Evolutionary conservation across 306 rosid genomes (phyloP).

Genomic region (Cyclanthera cordifolia): DNA sequence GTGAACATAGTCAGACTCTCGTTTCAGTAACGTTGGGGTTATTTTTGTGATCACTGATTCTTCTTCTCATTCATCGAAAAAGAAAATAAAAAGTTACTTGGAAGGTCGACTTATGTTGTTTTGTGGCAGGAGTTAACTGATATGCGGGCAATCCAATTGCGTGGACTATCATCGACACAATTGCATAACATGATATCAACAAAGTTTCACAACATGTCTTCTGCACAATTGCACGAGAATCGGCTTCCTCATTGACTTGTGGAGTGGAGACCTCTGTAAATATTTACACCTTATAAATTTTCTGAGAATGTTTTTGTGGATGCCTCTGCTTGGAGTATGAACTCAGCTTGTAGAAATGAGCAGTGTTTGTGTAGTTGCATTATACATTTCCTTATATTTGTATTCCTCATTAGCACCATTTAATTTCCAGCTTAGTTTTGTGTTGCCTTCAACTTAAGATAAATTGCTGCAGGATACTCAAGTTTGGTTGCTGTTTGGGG

Average conservation of each 20-base stretch:
- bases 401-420: background rate
- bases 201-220: constrained; percentile 6
- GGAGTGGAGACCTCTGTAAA: constrained; percentile 5
- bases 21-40: background rate
- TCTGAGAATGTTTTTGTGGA: background rate
- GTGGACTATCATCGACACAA: constrained; percentile 11
- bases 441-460: too few relatives aligned
- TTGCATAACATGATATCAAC: constrained; percentile 12
- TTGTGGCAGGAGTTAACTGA: constrained; percentile 8
- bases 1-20: background rate
- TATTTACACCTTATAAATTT: background rate
- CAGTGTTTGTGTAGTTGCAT: background rate
- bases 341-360: background rate
- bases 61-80: background rate
- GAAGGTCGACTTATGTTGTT: background rate
- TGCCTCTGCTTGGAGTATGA: background rate
- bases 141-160: constrained; percentile 3
- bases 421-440: too few relatives aligned
- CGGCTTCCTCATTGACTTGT: constrained; percentile 7
- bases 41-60: background rate
- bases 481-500: too few relatives aligned
- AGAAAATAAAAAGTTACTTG: too few relatives aligned
- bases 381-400: background rate
- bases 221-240: constrained; percentile 9
- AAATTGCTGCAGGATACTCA: too few relatives aligned